A percentile compares a stretch with the other conserved stretches of the same genome.
Evolutionary conservation across 768 basidiomycete species (phyloP).

Genomic region (Russula sp.): DNA sequence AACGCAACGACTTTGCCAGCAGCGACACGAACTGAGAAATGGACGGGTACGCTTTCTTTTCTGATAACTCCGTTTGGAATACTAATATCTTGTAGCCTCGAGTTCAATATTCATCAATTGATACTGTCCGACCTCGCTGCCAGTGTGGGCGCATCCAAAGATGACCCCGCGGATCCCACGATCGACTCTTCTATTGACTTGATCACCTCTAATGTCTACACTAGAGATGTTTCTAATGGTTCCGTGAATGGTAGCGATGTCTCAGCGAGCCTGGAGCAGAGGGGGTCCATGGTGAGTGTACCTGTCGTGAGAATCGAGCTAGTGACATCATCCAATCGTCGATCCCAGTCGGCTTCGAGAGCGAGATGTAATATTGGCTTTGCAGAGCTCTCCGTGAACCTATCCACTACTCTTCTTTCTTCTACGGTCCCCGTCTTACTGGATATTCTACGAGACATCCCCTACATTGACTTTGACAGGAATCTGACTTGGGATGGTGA

Average conservation of each 20-base stretch:
- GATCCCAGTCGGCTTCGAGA: slow-evolving; percentile 54
- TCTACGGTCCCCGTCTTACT: slow-evolving; percentile 55
- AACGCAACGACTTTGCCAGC: not conserved
- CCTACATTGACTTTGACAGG: slow-evolving; percentile 70
- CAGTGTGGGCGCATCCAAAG: slow-evolving; percentile 21
- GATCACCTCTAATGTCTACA: slow-evolving; percentile 57
- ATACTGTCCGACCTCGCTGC: slow-evolving; percentile 25
- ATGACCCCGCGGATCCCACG: slow-evolving; percentile 21
- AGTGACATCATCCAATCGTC: not conserved
- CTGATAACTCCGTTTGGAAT: not conserved
- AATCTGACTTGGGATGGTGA: slow-evolving; percentile 77
- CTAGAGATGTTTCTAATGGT: slow-evolving; percentile 27
- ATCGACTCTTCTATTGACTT: slow-evolving; percentile 40
- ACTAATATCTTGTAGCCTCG: slow-evolving; percentile 18
- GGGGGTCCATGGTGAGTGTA: slow-evolving; percentile 55
- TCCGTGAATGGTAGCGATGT: slow-evolving; percentile 7
- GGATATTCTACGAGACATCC: slow-evolving; percentile 65
- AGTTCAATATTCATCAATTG: slow-evolving; percentile 24
- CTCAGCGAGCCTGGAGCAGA: slow-evolving; percentile 28
- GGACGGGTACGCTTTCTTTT: slow-evolving; percentile 9
- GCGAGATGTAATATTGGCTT: slow-evolving; percentile 81
- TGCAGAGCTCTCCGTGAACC: slow-evolving; percentile 66
- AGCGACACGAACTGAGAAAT: not conserved
- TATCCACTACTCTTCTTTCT: slow-evolving; percentile 47
- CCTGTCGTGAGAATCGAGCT: not conserved